phyloP scores from a whole-genome alignment of 495 filamentous ascomycete genomes.

The Penicillium waksmanii region DNA sequence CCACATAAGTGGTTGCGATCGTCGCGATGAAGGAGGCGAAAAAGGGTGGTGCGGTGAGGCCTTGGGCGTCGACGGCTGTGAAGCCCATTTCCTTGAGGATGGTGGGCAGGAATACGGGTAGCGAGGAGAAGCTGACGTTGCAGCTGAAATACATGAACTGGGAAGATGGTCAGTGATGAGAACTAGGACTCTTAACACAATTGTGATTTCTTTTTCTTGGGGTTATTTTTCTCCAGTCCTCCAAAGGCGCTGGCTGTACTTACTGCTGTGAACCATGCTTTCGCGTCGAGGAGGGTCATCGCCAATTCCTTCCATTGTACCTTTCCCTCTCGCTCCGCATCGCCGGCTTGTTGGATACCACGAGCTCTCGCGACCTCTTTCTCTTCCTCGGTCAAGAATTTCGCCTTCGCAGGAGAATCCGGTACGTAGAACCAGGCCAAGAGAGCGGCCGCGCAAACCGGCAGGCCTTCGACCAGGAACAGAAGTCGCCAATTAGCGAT shows the following conservation, averaged over 20 bases:
- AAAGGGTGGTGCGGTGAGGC: conserved; percentile 80
- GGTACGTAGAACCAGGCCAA: conserved; percentile 72
- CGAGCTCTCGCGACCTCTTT: conserved; percentile 68
- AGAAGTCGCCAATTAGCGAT: conserved; percentile 79
- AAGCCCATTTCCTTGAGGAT: conserved; percentile 82
- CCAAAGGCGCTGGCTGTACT: conserved; percentile 9
- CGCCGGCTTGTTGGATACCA: conserved; percentile 64
- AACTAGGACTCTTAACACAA: background rate
- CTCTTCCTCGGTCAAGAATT: conserved; percentile 72
- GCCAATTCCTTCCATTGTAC: conserved; percentile 64
- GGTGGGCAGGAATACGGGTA: conserved; percentile 83
- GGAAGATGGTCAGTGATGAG: conserved; percentile 1
- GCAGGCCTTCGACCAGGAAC: conserved; percentile 83
- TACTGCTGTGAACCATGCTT: conserved; percentile 61
- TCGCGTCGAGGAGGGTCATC: conserved; percentile 59
- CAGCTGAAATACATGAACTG: conserved; percentile 65
- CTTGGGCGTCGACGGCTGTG: conserved; percentile 72
- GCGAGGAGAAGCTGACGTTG: conserved; percentile 75
- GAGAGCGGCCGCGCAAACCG: conserved; percentile 66
- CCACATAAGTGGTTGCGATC: conserved; percentile 68
- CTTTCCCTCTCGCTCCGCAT: conserved; percentile 52
- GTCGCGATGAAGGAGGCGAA: conserved; percentile 74
- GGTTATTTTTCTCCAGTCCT: too few species aligned
- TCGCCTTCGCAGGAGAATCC: conserved; percentile 68
- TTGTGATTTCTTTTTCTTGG: background rate